phyloP scores from a whole-genome alignment of 140 eudicot species.

The Flaveria floridana region DNA sequence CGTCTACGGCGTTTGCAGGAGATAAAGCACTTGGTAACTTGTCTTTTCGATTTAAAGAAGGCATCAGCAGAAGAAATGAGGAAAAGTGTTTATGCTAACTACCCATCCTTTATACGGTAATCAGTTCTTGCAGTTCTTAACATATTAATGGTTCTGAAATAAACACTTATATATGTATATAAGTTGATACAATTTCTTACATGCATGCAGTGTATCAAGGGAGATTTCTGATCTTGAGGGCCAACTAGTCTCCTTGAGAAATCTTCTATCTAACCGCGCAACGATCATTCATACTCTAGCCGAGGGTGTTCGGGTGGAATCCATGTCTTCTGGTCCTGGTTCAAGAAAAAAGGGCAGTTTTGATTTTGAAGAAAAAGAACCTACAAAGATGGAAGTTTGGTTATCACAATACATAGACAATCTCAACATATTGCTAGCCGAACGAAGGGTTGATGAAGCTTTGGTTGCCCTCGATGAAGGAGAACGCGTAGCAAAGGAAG shows the following conservation, averaged over 20 bases:
- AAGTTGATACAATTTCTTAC: neutral
- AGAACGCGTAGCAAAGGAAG: conserved; percentile 51
- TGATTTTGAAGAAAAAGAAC: conserved; percentile 45
- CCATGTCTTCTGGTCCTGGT: conserved; percentile 44
- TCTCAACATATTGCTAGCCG: conserved; percentile 69
- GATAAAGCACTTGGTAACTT: conserved; percentile 54
- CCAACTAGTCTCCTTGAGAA: conserved; percentile 70
- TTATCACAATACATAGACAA: conserved; percentile 55
- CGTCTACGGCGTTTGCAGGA: conserved; percentile 47
- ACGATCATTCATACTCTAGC: conserved; percentile 61
- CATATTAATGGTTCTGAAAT: neutral
- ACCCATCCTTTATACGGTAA: conserved; percentile 80
- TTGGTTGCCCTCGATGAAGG: conserved; percentile 67
- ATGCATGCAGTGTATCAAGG: conserved; percentile 60
- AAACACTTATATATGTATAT: neutral
- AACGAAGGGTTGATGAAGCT: conserved; percentile 75
- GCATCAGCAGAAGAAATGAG: conserved; percentile 99
- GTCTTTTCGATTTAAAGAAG: conserved; percentile 68
- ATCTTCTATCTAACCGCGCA: conserved; percentile 62
- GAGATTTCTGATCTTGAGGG: conserved; percentile 91
- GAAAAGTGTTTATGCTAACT: conserved; percentile 89
- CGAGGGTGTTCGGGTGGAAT: conserved; percentile 59
- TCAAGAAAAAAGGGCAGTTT: conserved; percentile 33
- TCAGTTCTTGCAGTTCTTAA: neutral
- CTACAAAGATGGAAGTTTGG: conserved; percentile 63